phyloP scores from a whole-genome alignment of 306 rosid species.

The Corylus americana region DNA sequence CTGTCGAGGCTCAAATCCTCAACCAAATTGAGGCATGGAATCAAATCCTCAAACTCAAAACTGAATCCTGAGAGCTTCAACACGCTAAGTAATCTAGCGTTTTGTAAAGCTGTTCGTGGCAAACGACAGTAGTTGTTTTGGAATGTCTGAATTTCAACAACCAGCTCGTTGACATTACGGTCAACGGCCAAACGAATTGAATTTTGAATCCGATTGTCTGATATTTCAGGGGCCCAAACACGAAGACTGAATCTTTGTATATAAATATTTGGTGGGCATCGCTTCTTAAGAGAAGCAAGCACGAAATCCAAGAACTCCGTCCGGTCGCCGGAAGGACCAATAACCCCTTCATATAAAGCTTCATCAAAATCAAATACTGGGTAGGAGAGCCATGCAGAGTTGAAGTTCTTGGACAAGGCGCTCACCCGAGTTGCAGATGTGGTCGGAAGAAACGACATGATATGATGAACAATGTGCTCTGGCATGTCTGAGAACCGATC shows the following conservation, averaged over 20 bases:
- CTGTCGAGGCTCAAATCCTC: not conserved
- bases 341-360: no score
- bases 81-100: not conserved
- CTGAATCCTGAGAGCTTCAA: not conserved
- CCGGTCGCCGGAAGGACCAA: not conserved
- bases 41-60: not conserved
- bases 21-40: not conserved
- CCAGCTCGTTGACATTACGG: not conserved
- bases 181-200: not conserved
- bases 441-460: constrained; percentile 12
- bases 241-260: not conserved
- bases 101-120: not conserved
- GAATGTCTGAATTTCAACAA: not conserved
- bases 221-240: not conserved
- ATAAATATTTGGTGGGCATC: not conserved
- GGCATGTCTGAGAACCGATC: constrained; percentile 7
- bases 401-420: not conserved
- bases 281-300: not conserved
- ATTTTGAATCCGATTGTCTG: not conserved
- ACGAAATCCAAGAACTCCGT: not conserved
- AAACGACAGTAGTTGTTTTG: not conserved
- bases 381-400: not conserved
- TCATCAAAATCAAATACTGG: constrained; percentile 11
- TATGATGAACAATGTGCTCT: not conserved
- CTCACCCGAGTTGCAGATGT: not conserved